Conservation (phyloP, 2,329 filamentous ascomycete genomes). For the Paracorniculantispora psalliotae region DNA sequence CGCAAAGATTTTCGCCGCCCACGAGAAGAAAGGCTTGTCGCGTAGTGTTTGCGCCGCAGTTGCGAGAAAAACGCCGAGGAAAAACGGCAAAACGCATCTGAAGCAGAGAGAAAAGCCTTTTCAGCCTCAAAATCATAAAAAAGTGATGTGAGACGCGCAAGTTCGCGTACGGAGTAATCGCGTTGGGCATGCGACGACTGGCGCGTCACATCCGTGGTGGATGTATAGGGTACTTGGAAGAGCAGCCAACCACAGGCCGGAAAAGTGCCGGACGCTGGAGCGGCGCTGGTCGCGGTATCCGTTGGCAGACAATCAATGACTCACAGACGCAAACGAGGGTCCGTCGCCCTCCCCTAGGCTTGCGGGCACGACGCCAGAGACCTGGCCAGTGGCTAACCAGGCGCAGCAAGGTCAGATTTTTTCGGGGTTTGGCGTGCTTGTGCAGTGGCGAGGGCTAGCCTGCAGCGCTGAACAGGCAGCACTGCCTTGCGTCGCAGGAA, state of each 20-base stretch:
- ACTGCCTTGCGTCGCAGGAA: neutral
- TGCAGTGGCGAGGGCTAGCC: neutral
- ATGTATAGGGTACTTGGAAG: slow-evolving; percentile 10
- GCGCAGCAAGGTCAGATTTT: neutral
- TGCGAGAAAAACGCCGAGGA: neutral
- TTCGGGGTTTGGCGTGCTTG: neutral
- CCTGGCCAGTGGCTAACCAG: neutral
- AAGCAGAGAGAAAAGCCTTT: neutral
- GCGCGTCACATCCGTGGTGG: slow-evolving; percentile 9
- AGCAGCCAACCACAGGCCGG: slow-evolving; percentile 1
- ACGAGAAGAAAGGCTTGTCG: too few relatives aligned
- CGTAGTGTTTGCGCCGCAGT: neutral
- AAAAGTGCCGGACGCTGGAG: neutral
- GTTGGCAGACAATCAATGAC: slow-evolving; percentile 14
- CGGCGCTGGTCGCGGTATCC: slow-evolving; percentile 12
- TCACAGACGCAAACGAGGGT: slow-evolving; percentile 14
- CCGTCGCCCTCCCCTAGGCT: neutral
- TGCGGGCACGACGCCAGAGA: neutral
- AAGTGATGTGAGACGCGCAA: slow-evolving; percentile 4
- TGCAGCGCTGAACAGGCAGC: neutral
- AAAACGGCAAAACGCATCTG: neutral
- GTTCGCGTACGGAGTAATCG: neutral
- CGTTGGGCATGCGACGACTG: slow-evolving; percentile 1
- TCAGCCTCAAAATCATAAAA: neutral
- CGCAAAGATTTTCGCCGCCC: slow-evolving; percentile 27